Conservation (phyloP, 2,329 filamentous ascomycete genomes). For the Botryotinia narcissicola region DNA sequence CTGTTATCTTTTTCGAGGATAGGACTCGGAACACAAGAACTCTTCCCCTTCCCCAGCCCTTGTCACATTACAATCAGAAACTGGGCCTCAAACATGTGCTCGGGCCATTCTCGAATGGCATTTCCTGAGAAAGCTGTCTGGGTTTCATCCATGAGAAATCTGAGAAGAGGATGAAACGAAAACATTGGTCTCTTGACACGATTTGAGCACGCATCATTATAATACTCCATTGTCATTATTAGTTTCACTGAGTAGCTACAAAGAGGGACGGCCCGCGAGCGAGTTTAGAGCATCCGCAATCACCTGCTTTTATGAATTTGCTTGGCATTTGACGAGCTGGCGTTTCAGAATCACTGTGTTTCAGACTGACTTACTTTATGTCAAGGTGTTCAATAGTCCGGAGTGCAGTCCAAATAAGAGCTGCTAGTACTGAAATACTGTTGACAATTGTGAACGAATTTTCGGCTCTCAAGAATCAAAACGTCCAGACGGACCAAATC, state of each 20-base stretch:
- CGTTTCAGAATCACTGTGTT: background rate
- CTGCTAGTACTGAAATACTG: background rate
- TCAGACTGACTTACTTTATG: background rate
- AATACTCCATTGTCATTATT: background rate
- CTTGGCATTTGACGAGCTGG: background rate
- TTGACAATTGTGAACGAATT: background rate
- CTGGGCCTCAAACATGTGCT: constrained; percentile 1
- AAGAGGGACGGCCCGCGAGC: background rate
- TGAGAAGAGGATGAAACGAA: background rate
- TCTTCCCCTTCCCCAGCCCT: background rate
- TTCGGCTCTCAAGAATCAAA: background rate
- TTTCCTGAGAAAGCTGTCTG: background rate
- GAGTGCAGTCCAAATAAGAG: background rate
- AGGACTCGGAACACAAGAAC: background rate
- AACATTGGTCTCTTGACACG: background rate
- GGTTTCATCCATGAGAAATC: background rate
- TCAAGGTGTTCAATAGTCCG: background rate
- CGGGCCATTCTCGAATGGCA: background rate
- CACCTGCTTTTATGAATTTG: background rate
- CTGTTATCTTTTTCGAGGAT: background rate
- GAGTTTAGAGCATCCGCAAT: background rate
- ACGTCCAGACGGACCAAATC: background rate
- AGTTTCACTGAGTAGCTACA: too few relatives aligned
- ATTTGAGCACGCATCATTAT: background rate
- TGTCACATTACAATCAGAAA: background rate